Base-by-base conservation (phyloP, 768 basidiomycete genomes). In the Hericium coralloides region DNA sequence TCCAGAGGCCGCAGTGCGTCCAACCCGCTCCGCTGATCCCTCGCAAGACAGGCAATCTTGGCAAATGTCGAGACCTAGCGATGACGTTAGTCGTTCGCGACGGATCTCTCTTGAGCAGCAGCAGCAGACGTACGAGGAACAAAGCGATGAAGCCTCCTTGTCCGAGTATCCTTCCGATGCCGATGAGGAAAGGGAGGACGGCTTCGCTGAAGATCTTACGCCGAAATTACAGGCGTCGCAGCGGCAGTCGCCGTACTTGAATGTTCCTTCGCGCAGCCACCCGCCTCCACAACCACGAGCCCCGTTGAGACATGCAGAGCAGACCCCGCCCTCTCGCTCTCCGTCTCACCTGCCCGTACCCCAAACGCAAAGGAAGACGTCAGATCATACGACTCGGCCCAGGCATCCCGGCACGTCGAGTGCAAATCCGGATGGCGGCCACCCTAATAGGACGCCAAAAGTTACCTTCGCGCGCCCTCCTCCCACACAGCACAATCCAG, bases 111-210 rank as follows among this genome's bases (percentile, higher is more conserved):
- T 31, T 31, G 31, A 31, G 10, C 31, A 31, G 2, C 31, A 31
- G 10, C 31, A 31, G 31, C 31, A 31, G 31, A 2, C n/a, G 10
- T 36, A 20, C 18, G 15, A 37, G 22, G 38, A 54, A 15, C 22
- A 54, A 22, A 23, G n/a, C 31, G 52, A 52, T 37, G 18, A n/a
- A 1, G n/a, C 38, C 2, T 54, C 53, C 45, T 22, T 10, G 7
- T 54, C 53, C 43, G 53, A 54, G 31, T 54, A 54, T 43, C 17
- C 53, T 23, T 38, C 52, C 12, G 52, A 53, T 41, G 53, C 41
- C 12, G 53, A 47, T n/a, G 39, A 43, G 10, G 18, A 43, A 4
- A 15, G 18, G 15, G 39, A 45, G 9, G 39, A 45, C 15, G 25
- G 18, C 23, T 31, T 36, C 38, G 12, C 20, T 14, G 53, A n/a